Base-by-base conservation (phyloP, 768 basidiomycete species). In the Terana coerulea region DNA sequence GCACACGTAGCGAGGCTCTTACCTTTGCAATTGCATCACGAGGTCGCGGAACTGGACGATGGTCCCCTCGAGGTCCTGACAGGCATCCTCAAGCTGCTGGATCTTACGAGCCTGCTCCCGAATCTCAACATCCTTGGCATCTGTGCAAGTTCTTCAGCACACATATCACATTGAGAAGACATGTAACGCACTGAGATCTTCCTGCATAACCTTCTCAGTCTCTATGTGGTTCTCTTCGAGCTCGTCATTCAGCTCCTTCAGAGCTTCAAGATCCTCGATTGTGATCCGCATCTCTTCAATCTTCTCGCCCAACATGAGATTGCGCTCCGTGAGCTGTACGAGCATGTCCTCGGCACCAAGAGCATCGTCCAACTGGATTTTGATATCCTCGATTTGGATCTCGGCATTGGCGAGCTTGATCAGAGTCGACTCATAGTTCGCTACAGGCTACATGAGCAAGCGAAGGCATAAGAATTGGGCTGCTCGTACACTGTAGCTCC, bases 271-370 rank as follows among this genome's bases (percentile, higher is more conserved):
- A 61, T 99, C 97, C 66, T 98, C 95, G 49, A 98, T 92, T 0
- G 90, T 91, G 49, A 91, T 86, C 11, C 92, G 81, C 89, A 98
- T 95, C 69, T 98, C 94, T 65, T 98, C 97, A 57, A 98, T 93
- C 83, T 94, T 95, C 92, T 77, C 95, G 54, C 91, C 87, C 40
- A 98, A 80, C 69, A 87, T 80, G 17, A 98, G 77, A 63, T 97
- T 98, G 3, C 95, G 83, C 61, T 97, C 95, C 0, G 95, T 99
- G 39, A 99, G 76, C 61, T 91, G 88, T 19, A 97, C 92, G 12
- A 98, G 80, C 80, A 99, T 88, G 54, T 99, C 97, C 66, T 98
- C 95, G 0, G 94, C 94, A 14, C 91, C 92, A 1, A 95, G 74
- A 0, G 97, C 92, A 66, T 95, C 94, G 61, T 99, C 97, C 2